Base-by-base conservation (phyloP, 805 yeast genomes). In the Starmera amethionina region DNA sequence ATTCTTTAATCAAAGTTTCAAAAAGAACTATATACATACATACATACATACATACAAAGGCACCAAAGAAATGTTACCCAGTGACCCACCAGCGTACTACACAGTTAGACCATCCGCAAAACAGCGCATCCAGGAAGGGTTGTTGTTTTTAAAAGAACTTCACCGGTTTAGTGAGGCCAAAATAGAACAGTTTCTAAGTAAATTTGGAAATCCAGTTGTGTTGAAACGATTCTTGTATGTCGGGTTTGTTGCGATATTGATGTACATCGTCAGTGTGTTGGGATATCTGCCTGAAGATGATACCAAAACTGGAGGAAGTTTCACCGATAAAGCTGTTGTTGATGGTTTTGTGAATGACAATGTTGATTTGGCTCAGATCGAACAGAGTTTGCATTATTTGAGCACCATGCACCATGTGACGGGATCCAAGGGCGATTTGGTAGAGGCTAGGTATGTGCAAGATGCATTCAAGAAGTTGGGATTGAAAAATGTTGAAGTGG, bases 331-430 rank as follows among this genome's bases (percentile, higher is more conserved):
- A 22, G 65, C 62, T 1, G 66, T 66, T 40, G 60, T 89, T 35
- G 59, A 69, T 13, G 63, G 64, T 5, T 72, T 72, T 37, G 65
- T 82, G 8, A 63, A 64, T 29, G 58, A 61, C n/a, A 67, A 72
- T 35, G 64, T 85, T 28, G 82, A 77, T 51, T 58, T 67, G 7
- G 69, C 73, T 19, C 58, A 74, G 18, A 65, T 90, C 58, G 79
- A 79, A 50, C 79, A 75, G 36, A 77, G 79, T 46, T 52, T 82
- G 42, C 82, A 83, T 48, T 85, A 84, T 50, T 55, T 87, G 19
- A 77, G 89, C 25, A 73, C 83, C 8, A 76, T 87, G 77, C 87
- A 95, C 3, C 97, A 88, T 56, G 60, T 82, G 47, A 77, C 96
- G 0, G 97, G 97, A 4, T 81, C 97, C 3, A 73, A 77, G 13